A percentile compares a stretch with the other conserved stretches of the same genome.
Evolutionary conservation across 208 protist species (phyloP).

Genomic region (Novymonas esmeraldas): DNA sequence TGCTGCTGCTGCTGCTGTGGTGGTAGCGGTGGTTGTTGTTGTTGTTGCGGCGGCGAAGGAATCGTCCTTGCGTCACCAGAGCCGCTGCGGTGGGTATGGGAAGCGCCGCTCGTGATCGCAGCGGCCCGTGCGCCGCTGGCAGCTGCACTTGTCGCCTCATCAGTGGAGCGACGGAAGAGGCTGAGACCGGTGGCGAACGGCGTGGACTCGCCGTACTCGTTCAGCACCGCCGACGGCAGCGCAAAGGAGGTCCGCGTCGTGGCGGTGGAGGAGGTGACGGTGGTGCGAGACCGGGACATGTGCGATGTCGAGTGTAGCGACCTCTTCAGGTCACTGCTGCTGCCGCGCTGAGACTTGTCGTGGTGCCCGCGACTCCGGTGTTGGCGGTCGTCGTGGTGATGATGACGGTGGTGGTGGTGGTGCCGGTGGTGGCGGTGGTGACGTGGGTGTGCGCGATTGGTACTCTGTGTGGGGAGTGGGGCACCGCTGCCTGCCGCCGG

Average conservation of each 20-base stretch:
- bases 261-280: background rate
- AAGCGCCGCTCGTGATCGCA: background rate
- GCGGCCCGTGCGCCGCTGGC: background rate
- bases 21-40: background rate
- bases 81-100: background rate
- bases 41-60: background rate
- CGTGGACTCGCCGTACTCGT: constrained; percentile 3
- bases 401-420: constrained; percentile 7
- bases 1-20: no score
- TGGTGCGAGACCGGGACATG: background rate
- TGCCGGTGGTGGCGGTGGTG: background rate
- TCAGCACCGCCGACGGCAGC: constrained; percentile 11
- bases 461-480: no score
- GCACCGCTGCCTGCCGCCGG: background rate
- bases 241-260: constrained; percentile 18
- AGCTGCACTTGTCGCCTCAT: background rate
- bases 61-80: background rate
- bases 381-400: background rate
- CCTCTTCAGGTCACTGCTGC: background rate
- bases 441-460: background rate
- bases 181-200: background rate
- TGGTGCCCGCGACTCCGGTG: background rate
- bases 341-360: background rate
- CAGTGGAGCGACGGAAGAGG: background rate
- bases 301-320: background rate